A percentile compares a stretch with the other conserved stretches of the same genome.
phyloP scores from a whole-genome alignment of 2,329 filamentous ascomycete genomes.

The Phaeosphaeria sp. region DNA sequence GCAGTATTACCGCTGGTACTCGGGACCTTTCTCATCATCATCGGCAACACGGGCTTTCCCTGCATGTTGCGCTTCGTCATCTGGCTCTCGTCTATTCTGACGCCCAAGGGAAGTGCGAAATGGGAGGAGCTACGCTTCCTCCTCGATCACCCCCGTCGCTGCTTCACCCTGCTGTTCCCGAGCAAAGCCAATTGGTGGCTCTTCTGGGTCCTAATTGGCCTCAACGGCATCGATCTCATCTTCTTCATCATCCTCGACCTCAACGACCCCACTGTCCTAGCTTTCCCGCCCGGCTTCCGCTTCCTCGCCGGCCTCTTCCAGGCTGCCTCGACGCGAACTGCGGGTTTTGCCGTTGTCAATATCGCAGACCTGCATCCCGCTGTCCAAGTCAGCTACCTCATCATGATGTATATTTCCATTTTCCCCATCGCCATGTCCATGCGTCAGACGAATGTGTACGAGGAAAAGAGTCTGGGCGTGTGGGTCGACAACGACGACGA shows the following conservation, averaged over 20 bases:
- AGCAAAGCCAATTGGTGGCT: constrained; percentile 94
- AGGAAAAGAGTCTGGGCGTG: constrained; percentile 84
- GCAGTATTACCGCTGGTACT: constrained; percentile 78
- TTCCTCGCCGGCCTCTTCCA: constrained; percentile 90
- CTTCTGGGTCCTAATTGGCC: constrained; percentile 79
- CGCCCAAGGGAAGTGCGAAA: constrained; percentile 70
- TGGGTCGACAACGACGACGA: constrained; percentile 62
- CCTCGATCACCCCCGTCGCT: constrained; percentile 91
- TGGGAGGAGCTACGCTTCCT: constrained; percentile 93
- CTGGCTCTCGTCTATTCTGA: constrained; percentile 75
- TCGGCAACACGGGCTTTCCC: constrained; percentile 94
- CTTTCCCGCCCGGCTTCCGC: constrained; percentile 74
- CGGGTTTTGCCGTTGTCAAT: constrained; percentile 85
- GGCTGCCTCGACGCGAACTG: constrained; percentile 86
- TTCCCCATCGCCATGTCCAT: constrained; percentile 97
- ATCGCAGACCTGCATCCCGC: constrained; percentile 82
- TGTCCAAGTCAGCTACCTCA: constrained; percentile 90
- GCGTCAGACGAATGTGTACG: constrained; percentile 93
- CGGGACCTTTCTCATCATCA: constrained; percentile 85
- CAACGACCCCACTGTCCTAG: constrained; percentile 71
- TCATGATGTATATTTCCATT: constrained; percentile 99
- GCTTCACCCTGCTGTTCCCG: constrained; percentile 94
- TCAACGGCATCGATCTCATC: constrained; percentile 86
- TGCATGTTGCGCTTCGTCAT: constrained; percentile 94
- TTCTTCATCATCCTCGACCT: constrained; percentile 94